These are phyloP conservation scores for Cerrena zonata DNA, from an alignment of 1,284 basidiomycete genomes.

Conservation along the genomic window DNA sequence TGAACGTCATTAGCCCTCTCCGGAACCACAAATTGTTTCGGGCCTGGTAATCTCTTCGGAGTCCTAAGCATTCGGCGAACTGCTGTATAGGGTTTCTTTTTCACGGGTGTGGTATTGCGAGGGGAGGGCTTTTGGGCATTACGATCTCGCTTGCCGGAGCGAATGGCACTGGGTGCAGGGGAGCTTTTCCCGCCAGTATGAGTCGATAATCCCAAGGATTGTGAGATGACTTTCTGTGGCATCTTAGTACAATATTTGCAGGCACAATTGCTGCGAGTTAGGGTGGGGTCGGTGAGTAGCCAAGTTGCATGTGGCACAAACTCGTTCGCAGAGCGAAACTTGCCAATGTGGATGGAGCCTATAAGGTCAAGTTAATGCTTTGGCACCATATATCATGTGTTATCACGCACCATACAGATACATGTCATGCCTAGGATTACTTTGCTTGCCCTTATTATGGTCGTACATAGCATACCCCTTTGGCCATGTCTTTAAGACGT, in stretches of 20 bases:
- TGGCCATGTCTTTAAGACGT: conserved; percentile 63
- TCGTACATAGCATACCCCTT: conserved; percentile 65
- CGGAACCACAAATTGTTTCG: conserved; percentile 44
- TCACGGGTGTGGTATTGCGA: background rate
- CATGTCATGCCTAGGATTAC: conserved; percentile 60
- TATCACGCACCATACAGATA: conserved; percentile 62
- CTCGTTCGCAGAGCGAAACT: conserved; percentile 74
- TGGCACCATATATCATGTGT: conserved; percentile 19
- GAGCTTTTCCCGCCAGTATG: background rate
- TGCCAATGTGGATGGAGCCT: conserved; percentile 41
- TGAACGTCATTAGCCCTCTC: conserved; percentile 59
- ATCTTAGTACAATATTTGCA: conserved; percentile 78
- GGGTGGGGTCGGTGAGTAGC: conserved; percentile 55
- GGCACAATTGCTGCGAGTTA: conserved; percentile 47
- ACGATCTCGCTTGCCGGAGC: conserved; percentile 10
- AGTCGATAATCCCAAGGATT: conserved; percentile 39
- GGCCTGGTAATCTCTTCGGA: conserved; percentile 33
- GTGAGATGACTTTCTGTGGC: conserved; percentile 62
- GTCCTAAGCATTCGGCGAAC: conserved; percentile 47
- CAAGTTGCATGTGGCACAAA: conserved; percentile 77
- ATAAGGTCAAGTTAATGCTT: conserved; percentile 10
- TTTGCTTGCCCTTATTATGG: conserved; percentile 60
- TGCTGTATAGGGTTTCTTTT: conserved; percentile 44
- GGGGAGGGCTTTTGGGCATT: conserved; percentile 5
- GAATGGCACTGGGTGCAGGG: conserved; percentile 6